Evolutionary conservation across 306 rosid species (phyloP).

Genomic region (Cicer pinnatifidum): DNA sequence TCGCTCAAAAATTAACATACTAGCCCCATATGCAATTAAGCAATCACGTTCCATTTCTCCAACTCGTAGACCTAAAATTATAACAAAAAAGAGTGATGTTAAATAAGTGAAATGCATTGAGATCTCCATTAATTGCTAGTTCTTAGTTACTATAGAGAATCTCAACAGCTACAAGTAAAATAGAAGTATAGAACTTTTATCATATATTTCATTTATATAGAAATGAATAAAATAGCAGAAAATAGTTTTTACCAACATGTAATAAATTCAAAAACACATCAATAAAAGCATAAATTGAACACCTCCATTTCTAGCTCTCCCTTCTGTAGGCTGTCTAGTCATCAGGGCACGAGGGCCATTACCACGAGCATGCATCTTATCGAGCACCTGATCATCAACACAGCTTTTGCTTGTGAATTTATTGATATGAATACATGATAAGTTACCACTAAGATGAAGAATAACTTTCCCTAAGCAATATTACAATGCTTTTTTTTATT

Average conservation of each 20-base stretch:
- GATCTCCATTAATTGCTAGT: too few relatives aligned
- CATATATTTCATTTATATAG: background rate
- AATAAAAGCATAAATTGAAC: slow-evolving; percentile 23
- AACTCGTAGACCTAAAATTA: slow-evolving; percentile 76
- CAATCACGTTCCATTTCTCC: slow-evolving; percentile 99
- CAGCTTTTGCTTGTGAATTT: slow-evolving; percentile 31
- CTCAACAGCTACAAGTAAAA: slow-evolving; percentile 18
- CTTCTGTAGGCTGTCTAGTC: slow-evolving; percentile 94
- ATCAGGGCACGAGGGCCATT: slow-evolving; percentile 74
- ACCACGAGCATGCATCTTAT: slow-evolving; percentile 98
- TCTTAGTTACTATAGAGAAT: background rate
- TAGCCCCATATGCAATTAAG: slow-evolving; percentile 95
- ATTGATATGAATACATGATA: slow-evolving; percentile 17
- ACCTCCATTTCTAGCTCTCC: slow-evolving; percentile 97
- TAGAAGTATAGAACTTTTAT: background rate
- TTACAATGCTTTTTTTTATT: background rate
- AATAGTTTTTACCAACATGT: slow-evolving; percentile 27
- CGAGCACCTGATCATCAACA: slow-evolving; percentile 68
- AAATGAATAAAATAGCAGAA: slow-evolving; percentile 13
- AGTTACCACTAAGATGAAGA: background rate
- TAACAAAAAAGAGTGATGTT: slow-evolving; percentile 12
- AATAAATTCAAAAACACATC: slow-evolving; percentile 11
- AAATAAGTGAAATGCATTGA: background rate
- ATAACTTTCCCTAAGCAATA: slow-evolving; percentile 9
- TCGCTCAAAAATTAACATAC: slow-evolving; percentile 88